Base-by-base conservation (phyloP, 2,329 filamentous ascomycete genomes). In the Chaetomium sp. region DNA sequence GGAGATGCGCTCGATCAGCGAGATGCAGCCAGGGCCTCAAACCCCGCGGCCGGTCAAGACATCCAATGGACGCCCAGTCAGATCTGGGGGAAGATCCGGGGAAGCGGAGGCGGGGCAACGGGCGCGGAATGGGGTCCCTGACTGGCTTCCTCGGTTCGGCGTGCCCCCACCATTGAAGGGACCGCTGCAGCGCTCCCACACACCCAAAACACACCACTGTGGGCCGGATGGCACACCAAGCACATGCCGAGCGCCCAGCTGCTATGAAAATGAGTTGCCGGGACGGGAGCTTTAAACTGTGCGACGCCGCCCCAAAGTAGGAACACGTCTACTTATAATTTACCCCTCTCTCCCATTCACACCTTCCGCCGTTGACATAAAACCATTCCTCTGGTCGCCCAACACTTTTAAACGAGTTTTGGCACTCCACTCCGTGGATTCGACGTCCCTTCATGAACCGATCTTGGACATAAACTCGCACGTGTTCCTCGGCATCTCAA, bases 121-220 rank as follows among this genome's bases (percentile, higher is more conserved):
- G 32, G n/a, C 33, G 10, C 27, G 14, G 36, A 32, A 19, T 45
- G 44, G n/a, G n/a, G 19, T 12, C 35, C 49, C 40, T 34, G 33
- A 44, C 19, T 19, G 6, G 7, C 27, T 41, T 45, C 51, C 51
- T 53, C 51, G 51, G 51, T 35, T 53, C 19, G 19, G 19, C 19
- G 47, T 41, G 14, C 43, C 19, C 35, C 43, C 51, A 45, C 36
- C 11, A 19, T 35, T 37, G 4, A 6, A 42, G 51, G 33, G 35
- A 51, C 52, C 50, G 50, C 53, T 33, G 52, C 40, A 55, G 43
- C 37, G 36, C 27, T 47, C 38, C n/a, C 49, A 36, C 40, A 45
- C 53, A 41, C 38, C 36, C 45, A 52, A 55, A 56, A 49, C 58
- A 37, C 51, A 59, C 57, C 59, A 61, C 47, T 19, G 55, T 58